These are phyloP conservation scores for Aureobasidium mangrovei DNA, from an alignment of 2,329 filamentous ascomycete species.

Conservation along the genomic window DNA sequence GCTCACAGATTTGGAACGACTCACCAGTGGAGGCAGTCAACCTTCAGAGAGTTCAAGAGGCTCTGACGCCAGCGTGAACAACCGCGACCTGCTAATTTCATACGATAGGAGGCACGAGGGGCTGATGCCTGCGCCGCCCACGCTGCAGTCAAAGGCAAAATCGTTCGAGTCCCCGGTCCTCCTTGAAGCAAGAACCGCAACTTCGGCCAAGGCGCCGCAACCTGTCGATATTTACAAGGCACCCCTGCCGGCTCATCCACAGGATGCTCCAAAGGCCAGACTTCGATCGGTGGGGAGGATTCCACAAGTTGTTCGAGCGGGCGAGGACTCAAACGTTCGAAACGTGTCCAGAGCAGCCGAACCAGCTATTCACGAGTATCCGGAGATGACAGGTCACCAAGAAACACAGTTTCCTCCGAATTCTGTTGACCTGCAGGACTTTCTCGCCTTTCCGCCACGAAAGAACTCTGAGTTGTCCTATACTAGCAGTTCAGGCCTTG, in stretches of 20 bases:
- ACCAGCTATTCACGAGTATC: neutral
- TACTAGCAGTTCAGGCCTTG: constrained; percentile 56
- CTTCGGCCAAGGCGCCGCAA: constrained; percentile 18
- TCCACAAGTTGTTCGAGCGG: constrained; percentile 59
- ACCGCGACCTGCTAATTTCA: constrained; percentile 14
- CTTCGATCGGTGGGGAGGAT: constrained; percentile 78
- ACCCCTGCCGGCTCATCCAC: neutral
- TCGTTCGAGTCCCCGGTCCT: constrained; percentile 22
- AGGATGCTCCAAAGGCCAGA: constrained; percentile 28
- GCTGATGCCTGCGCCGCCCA: constrained; percentile 23
- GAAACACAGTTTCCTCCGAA: neutral
- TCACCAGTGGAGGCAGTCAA: neutral
- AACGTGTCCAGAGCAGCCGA: no score
- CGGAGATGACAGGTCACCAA: neutral
- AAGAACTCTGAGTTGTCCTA: constrained; percentile 62
- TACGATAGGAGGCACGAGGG: constrained; percentile 22
- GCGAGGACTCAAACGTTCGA: neutral
- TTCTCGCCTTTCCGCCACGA: constrained; percentile 63
- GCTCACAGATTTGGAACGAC: neutral
- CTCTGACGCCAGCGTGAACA: neutral
- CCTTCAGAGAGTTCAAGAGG: neutral
- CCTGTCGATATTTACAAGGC: constrained; percentile 18
- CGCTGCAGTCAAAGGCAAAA: constrained; percentile 17
- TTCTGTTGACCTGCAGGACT: constrained; percentile 36
- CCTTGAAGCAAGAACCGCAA: constrained; percentile 18